Percentiles rank a stretch among this genome's conserved stretches.
Conservation (phyloP, 768 basidiomycete species). For the Collybiopsis luxurians region DNA sequence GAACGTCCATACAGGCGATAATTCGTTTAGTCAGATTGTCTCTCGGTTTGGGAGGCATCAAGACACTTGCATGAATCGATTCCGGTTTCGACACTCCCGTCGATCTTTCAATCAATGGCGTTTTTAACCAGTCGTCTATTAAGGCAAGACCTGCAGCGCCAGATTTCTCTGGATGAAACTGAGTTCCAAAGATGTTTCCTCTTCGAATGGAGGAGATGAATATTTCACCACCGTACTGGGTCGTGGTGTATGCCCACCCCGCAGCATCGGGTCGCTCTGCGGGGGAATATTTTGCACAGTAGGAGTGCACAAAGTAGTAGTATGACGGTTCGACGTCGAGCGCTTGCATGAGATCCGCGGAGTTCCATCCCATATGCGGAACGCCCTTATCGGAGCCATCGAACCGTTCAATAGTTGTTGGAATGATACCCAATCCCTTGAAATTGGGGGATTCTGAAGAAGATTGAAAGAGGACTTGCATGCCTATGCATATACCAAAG, state of each 20-base stretch:
- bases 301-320: conserved; percentile 99
- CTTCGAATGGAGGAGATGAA: conserved; percentile 85
- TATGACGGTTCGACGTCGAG: conserved; percentile 47
- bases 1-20: conserved; percentile 96
- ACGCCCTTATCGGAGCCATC: conserved; percentile 74
- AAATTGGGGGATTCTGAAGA: conserved; percentile 73
- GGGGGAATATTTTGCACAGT: conserved; percentile 73
- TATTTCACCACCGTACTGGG: conserved; percentile 91
- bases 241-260: conserved; percentile 80
- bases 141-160: conserved; percentile 83
- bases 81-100: conserved; percentile 17
- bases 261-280: conserved; percentile 51
- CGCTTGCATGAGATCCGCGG: conserved; percentile 57
- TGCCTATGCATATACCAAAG: conserved; percentile 97
- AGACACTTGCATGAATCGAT: conserved; percentile 31
- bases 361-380: conserved; percentile 99
- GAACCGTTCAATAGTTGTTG: conserved; percentile 78
- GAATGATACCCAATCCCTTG: conserved; percentile 81
- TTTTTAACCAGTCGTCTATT: conserved; percentile 75
- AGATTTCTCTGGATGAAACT: conserved; percentile 99
- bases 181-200: conserved; percentile 86
- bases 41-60: conserved; percentile 37
- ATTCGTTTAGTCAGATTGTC: conserved; percentile 90
- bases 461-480: conserved; percentile 91
- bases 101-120: conserved; percentile 41